Percentiles rank a stretch among this genome's conserved stretches.
These are phyloP conservation scores for Colletotrichum sp. DNA, from an alignment of 2,329 filamentous ascomycete genomes.

Conservation along the genomic window DNA sequence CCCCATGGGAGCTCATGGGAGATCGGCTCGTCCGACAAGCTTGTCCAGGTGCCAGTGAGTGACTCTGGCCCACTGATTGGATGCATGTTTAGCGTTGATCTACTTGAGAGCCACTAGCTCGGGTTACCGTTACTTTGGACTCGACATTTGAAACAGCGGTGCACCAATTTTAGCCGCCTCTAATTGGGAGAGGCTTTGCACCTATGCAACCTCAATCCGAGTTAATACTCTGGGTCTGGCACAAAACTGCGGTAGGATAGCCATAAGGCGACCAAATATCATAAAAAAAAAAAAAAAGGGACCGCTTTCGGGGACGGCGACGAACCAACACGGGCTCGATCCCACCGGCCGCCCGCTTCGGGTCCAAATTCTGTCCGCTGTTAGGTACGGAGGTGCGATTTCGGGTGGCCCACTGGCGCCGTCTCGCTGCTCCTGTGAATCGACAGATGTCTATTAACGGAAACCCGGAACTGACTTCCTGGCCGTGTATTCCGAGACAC, in stretches of 20 bases:
- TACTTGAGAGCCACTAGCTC: conserved; percentile 15
- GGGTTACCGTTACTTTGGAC: conserved; percentile 3
- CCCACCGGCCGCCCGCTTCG: neutral
- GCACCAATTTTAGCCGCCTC: conserved; percentile 1
- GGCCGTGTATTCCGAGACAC: neutral
- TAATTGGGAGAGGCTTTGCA: neutral
- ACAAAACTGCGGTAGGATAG: neutral
- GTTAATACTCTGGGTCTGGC: neutral
- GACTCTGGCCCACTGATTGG: neutral
- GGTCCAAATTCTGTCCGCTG: neutral
- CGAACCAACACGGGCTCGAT: neutral
- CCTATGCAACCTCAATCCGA: neutral
- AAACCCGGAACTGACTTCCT: neutral
- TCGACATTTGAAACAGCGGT: conserved; percentile 17
- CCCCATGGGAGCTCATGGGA: neutral
- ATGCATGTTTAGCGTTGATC: conserved; percentile 7
- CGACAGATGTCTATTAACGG: no score
- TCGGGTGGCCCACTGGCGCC: neutral
- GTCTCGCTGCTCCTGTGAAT: neutral
- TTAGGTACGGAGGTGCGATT: neutral
- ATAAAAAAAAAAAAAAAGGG: neutral
- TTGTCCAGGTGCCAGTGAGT: neutral
- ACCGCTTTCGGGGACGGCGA: neutral
- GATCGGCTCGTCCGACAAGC: neutral
- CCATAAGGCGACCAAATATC: neutral